phyloP scores from a whole-genome alignment of 2,329 filamentous ascomycete genomes.

The Nigrospora oryzae region DNA sequence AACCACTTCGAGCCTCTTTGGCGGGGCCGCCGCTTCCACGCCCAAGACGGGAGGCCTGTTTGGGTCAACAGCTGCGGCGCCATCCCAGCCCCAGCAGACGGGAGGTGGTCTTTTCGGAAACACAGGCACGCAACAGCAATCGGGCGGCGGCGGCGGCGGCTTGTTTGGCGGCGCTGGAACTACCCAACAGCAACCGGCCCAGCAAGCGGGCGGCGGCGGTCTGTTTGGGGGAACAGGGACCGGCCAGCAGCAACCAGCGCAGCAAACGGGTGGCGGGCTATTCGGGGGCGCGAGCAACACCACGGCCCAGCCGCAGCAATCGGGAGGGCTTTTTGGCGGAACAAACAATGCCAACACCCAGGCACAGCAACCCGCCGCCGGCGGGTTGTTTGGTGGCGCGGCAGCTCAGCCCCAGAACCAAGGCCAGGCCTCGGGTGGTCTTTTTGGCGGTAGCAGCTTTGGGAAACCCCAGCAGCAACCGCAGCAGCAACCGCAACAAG shows the following conservation, averaged over 20 bases:
- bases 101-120: conserved; percentile 16
- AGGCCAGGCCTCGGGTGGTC: conserved; percentile 3
- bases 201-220: conserved; percentile 11
- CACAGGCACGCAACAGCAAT: conserved; percentile 9
- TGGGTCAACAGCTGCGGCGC: conserved; percentile 4
- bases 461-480: not conserved
- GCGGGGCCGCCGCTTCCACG: conserved; percentile 14
- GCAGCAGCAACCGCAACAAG: not conserved
- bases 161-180: conserved; percentile 10
- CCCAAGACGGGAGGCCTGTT: conserved; percentile 12
- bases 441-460: conserved; percentile 3
- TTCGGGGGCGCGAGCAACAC: conserved; percentile 11
- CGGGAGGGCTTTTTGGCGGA: conserved; percentile 6
- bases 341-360: not conserved
- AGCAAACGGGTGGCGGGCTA: conserved; percentile 7
- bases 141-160: conserved; percentile 5
- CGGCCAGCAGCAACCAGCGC: not conserved
- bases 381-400: conserved; percentile 20
- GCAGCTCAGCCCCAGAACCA: conserved; percentile 3
- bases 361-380: conserved; percentile 10
- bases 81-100: not conserved
- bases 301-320: conserved; percentile 6
- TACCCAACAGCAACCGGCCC: conserved; percentile 8
- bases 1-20: conserved; percentile 10
- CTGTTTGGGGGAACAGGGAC: conserved; percentile 16